Evolutionary conservation across 257 asterid genomes (phyloP), one percentile per base, ranked within the genome.

Genomic region (Ballota nigra): DNA sequence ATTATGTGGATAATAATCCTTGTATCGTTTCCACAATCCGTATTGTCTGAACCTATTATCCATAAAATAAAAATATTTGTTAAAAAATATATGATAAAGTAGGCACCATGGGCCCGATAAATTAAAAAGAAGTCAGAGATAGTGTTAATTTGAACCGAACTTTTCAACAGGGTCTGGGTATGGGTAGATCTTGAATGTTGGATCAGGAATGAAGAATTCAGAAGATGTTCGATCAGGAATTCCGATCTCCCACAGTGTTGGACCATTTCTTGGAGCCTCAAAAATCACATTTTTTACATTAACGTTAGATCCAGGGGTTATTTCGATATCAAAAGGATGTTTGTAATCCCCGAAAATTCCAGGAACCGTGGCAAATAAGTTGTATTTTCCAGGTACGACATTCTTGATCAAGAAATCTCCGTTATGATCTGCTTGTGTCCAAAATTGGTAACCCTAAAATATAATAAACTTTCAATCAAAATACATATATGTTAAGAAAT

Each of bases 161-260:
- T 76, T 84, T 55, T 75, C 83, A 10, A 65, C 60, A 3, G 68
- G 58, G 4, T 0, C 19, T 23, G 55, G 16, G 47, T 80, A 80
- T 0, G 22, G 29, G 22, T 83, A 86, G 22, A 66, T 81, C 64
- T 78, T 75, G 71, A 73, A 78, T 5, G 2, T 6, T 7, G 85
- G 80, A 43, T 57, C 58, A 0, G 97, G 97, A 12, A 91, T 73
- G 68, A 79, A 86, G 57, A 87, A 91, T 68, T 91, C 92, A 1
- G 82, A 83, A 28, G 96, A 91, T 5, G 87, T 67, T 0, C 92
- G 85, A 66, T 89, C 92, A 5, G 95, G 86, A 34, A 84, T 26
- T 26, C 97, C 96, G 0, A 89, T 89, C 77, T 89, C 97, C 97
- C 96, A 89, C 20, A 91, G 15, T 0, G 96, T 91, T 0, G 87